Percentiles rank a stretch among this genome's conserved stretches.
Evolutionary conservation across 192 early-diverging fungal genomes (phyloP).

Genomic region (Phycomyces blakesleeanus): DNA sequence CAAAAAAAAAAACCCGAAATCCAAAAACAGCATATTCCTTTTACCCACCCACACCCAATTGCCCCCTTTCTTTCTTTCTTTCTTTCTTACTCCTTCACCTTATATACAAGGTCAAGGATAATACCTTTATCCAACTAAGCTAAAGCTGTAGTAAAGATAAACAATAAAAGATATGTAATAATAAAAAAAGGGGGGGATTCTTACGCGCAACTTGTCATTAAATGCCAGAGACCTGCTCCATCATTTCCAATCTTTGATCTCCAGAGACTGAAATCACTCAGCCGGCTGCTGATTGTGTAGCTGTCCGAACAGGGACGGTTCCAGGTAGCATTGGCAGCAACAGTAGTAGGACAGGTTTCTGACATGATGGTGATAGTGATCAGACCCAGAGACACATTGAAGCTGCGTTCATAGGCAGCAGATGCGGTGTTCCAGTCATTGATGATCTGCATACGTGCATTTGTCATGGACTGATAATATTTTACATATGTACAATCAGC

Average conservation of each 20-base stretch:
- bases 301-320: slow-evolving; percentile 68
- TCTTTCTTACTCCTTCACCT: too few species aligned
- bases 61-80: background rate
- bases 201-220: slow-evolving; percentile 79
- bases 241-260: slow-evolving; percentile 67
- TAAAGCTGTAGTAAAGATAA: too few species aligned
- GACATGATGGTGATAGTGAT: slow-evolving; percentile 73
- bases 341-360: slow-evolving; percentile 49
- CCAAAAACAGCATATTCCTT: too few species aligned
- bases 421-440: slow-evolving; percentile 81
- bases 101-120: too few species aligned
- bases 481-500: slow-evolving; percentile 71
- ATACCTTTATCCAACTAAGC: too few species aligned
- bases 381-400: slow-evolving; percentile 83
- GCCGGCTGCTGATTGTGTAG: slow-evolving; percentile 68
- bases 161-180: too few species aligned
- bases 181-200: too few species aligned
- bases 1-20: too few species aligned
- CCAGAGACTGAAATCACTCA: slow-evolving; percentile 92
- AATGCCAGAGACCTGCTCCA: slow-evolving; percentile 84
- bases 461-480: slow-evolving; percentile 47
- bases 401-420: slow-evolving; percentile 76
- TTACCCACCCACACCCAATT: too few species aligned
- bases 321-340: slow-evolving; percentile 50
- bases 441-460: slow-evolving; percentile 70